These are phyloP conservation scores for Phanerochaete sordida DNA, from an alignment of 768 basidiomycete genomes.

Conservation along the genomic window DNA sequence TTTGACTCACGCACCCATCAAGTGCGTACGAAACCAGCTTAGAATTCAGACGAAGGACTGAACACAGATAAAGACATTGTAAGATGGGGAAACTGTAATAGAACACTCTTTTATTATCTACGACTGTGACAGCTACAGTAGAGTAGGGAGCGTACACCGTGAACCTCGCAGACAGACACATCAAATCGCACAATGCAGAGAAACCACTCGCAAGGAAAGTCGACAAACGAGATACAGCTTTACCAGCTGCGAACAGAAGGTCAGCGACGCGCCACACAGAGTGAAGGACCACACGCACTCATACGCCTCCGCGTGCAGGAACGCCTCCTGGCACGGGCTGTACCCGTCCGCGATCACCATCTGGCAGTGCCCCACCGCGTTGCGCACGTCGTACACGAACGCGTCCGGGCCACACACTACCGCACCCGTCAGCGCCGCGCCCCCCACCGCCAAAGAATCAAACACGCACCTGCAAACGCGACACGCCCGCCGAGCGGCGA, in stretches of 20 bases:
- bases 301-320: slow-evolving; percentile 31
- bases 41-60: too few species aligned
- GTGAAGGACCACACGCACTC: slow-evolving; percentile 16
- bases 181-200: too few species aligned
- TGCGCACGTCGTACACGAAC: slow-evolving; percentile 29
- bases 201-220: too few species aligned
- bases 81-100: too few species aligned
- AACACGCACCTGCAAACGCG: slow-evolving; percentile 23
- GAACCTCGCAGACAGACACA: too few species aligned
- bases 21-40: too few species aligned
- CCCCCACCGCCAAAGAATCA: slow-evolving; percentile 11
- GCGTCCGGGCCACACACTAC: slow-evolving; percentile 28
- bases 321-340: slow-evolving; percentile 24
- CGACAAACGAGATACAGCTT: too few species aligned
- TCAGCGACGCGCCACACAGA: neutral
- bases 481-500: slow-evolving; percentile 17
- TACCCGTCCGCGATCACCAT: slow-evolving; percentile 27
- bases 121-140: too few species aligned
- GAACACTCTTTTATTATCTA: too few species aligned
- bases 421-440: slow-evolving; percentile 27
- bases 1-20: too few species aligned
- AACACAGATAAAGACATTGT: too few species aligned
- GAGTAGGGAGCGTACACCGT: too few species aligned
- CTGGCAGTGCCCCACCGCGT: slow-evolving; percentile 29
- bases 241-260: neutral